Conservation (phyloP, 176 grass and related monocot species). For the Phragmites australis region DNA sequence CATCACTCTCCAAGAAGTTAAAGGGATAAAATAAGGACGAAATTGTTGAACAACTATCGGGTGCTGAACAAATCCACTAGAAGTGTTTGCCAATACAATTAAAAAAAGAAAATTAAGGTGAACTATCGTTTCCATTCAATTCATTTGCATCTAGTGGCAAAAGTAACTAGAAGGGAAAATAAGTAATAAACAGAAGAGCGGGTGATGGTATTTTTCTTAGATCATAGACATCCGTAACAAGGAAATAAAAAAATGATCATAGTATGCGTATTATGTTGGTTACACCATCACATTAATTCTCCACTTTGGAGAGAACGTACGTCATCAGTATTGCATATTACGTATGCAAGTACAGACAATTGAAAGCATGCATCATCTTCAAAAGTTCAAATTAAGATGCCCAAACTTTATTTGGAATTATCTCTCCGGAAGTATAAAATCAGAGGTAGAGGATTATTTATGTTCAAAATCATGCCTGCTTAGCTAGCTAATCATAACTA, state of each 20-base stretch:
- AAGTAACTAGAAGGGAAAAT: neutral
- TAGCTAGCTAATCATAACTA: neutral
- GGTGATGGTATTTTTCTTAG: neutral
- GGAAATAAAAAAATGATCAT: neutral
- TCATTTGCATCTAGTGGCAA: neutral
- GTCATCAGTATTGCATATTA: neutral
- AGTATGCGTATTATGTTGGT: neutral
- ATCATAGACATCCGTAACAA: neutral
- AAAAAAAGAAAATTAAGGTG: neutral
- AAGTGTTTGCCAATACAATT: neutral
- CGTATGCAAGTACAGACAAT: neutral
- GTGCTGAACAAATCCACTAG: constrained; percentile 10
- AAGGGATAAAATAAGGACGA: constrained; percentile 11
- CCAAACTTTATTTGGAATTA: constrained; percentile 16
- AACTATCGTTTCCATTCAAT: neutral
- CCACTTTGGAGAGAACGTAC: neutral
- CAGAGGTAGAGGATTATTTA: neutral
- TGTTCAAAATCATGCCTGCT: neutral
- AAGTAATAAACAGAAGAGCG: neutral
- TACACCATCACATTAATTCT: neutral
- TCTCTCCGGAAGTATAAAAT: neutral
- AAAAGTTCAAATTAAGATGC: constrained; percentile 23
- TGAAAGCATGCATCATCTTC: neutral
- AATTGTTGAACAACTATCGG: neutral
- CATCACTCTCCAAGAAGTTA: constrained; percentile 17